Evolutionary conservation across 2,329 filamentous ascomycete genomes (phyloP).

Genomic region (Arthrobotrys musiformis): DNA sequence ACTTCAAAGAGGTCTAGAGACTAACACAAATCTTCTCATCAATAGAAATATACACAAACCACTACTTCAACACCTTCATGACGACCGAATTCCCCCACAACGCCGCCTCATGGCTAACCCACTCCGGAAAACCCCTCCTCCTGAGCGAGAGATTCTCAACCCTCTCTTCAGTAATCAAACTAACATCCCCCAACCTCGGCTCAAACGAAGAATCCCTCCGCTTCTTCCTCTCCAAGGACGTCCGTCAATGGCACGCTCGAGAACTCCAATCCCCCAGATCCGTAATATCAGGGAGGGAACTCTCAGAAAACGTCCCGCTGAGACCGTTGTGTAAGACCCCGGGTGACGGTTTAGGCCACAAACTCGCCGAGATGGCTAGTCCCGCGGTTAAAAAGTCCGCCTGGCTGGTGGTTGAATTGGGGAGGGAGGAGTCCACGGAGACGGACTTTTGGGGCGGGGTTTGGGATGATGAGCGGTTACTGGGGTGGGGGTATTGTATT

Average conservation of each 20-base stretch:
- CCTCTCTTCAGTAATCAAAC: conserved; percentile 26
- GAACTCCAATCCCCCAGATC: conserved; percentile 18
- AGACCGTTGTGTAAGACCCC: not conserved
- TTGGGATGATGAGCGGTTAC: conserved; percentile 36
- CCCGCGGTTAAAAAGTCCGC: conserved; percentile 29
- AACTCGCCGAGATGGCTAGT: conserved; percentile 1
- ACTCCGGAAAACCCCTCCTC: conserved; percentile 3
- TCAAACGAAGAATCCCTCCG: conserved; percentile 15
- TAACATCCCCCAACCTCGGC: not conserved
- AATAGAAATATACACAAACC: conserved; percentile 28
- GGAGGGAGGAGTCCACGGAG: conserved; percentile 31
- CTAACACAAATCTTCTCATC: not conserved
- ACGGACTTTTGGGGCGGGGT: conserved; percentile 34
- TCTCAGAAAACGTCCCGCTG: conserved; percentile 33
- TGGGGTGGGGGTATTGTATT: conserved; percentile 33
- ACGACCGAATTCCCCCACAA: conserved; percentile 37
- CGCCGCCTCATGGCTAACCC: conserved; percentile 17
- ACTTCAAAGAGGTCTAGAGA: not conserved
- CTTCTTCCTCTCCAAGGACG: conserved; percentile 20
- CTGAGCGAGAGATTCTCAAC: conserved; percentile 25
- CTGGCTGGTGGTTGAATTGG: conserved; percentile 31
- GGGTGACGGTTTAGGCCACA: conserved; percentile 24
- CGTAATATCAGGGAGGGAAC: conserved; percentile 14
- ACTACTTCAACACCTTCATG: conserved; percentile 48
- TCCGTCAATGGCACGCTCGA: conserved; percentile 24